phyloP scores from a whole-genome alignment of 306 rosid species.

The cucumber (Cucumis sativus) region Cucumber_9930_V3 NC_026655.2:7178501-7179000 shows the following conservation, averaged over 20 bases:
- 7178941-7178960: conserved; percentile 18
- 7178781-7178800: conserved; percentile 7
- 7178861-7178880: conserved; percentile 15
- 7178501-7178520: neutral
- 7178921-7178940: conserved; percentile 13
- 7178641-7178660: too few species aligned
- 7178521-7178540: neutral
- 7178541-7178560: too few species aligned
- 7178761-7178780: conserved; percentile 25
- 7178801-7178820: conserved; percentile 27
- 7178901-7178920: conserved; percentile 41
- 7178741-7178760: conserved; percentile 35
- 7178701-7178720: neutral
- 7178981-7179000: conserved; percentile 28
- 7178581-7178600: too few species aligned
- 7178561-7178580: neutral
- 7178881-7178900: conserved; percentile 12
- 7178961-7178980: conserved; percentile 28
- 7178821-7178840: conserved; percentile 9
- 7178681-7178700: neutral
- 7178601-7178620: neutral
- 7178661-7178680: neutral
- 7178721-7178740: neutral
- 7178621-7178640: neutral
- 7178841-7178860: conserved; percentile 26